phyloP scores from a whole-genome alignment of 192 early-diverging fungal genomes.

The Backusella tarrabulga region DNA sequence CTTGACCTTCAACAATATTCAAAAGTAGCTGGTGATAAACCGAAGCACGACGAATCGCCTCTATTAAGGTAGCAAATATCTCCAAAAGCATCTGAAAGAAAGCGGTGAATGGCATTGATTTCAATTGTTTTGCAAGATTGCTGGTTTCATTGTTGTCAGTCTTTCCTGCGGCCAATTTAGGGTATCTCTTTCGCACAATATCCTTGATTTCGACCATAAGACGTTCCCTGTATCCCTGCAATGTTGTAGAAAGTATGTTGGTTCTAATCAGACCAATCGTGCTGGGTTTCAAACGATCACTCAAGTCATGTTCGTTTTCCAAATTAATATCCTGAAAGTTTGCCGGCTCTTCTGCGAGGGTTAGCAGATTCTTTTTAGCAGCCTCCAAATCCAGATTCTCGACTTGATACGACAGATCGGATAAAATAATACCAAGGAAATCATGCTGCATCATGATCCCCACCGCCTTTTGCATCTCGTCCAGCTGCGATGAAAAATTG shows the following conservation, averaged over 20 bases:
- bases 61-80: conserved; percentile 74
- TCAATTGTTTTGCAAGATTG: conserved; percentile 66
- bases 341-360: not conserved
- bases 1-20: conserved; percentile 60
- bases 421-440: conserved; percentile 59
- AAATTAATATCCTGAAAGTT: not conserved
- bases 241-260: conserved; percentile 58
- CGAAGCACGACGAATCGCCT: conserved; percentile 67
- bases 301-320: conserved; percentile 14
- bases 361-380: conserved; percentile 4
- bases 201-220: conserved; percentile 75
- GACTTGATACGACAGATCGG: conserved; percentile 58
- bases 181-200: conserved; percentile 72
- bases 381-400: conserved; percentile 45
- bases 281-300: conserved; percentile 63
- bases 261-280: conserved; percentile 78
- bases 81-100: conserved; percentile 78
- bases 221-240: conserved; percentile 78
- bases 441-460: conserved; percentile 76
- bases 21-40: conserved; percentile 72
- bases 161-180: conserved; percentile 34
- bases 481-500: conserved; percentile 61
- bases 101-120: conserved; percentile 79
- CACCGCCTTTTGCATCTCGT: conserved; percentile 63
- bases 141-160: not conserved